Evolutionary conservation across 768 basidiomycete genomes (phyloP), one percentile per base, ranked within the genome.

Genomic region (Tylopilus plumbeoviolaceoides): DNA sequence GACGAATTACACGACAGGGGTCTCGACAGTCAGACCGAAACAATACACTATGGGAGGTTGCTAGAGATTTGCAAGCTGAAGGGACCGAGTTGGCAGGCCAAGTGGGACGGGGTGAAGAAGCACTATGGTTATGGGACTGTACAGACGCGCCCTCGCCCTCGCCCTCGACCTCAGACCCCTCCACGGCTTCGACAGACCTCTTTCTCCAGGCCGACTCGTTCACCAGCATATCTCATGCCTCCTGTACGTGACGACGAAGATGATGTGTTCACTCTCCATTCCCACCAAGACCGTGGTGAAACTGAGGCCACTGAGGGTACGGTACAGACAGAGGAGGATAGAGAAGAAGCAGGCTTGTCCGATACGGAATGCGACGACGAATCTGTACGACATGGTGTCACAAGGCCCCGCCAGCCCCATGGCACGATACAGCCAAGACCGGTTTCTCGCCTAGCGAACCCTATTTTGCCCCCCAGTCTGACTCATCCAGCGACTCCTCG

Each of bases 51-150:
- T 65, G 82, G 83, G 18, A 88, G 90, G 65, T 69, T 95, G 28
- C 71, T 95, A 54, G 91, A 93, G 67, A 73, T 95, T 4, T 89
- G 89, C 43, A 89, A 87, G 39, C 63, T 93, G 60, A 88, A 83
- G 70, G 92, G 89, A 10, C 75, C 74, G 51, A 86, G 80, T 63
- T 95, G 91, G 91, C 80, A 76, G 28, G 85, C 83, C 28, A 91
- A 91, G 68, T 95, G 92, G 92, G 73, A 73, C 31, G 74, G 74
- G 57, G 83, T 89, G 49, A 92, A 87, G 72, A 64, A 64, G 31
- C 80, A 82, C 58, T 66, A 81, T 57, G 75, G 73, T 12, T 75
- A 78, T 56, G 70, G 59, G 25, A 56, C 55, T 21, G 51, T 56
- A n/a, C 47, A 47, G 31, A 53, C 66, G 54, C 53, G 41, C 23